Evolutionary conservation across 306 rosid species (phyloP).

Genomic region (Cucumis sativus): Cucumber_9930_V3 NC_026658.2:5068001-5068500

Average conservation of each 20-base stretch:
- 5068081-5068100: no score
- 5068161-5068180: not conserved
- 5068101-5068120: not conserved
- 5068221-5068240: not conserved
- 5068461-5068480: no score
- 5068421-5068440: no score
- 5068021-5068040: conserved; percentile 62
- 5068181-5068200: not conserved
- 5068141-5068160: no score
- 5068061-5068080: not conserved
- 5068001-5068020: conserved; percentile 57
- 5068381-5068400: no score
- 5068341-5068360: no score
- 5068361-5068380: no score
- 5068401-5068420: no score
- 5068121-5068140: not conserved
- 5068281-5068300: not conserved
- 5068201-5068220: not conserved
- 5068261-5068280: not conserved
- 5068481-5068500: no score
- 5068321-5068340: no score
- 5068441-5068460: no score
- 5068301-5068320: no score
- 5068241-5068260: not conserved
- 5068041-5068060: conserved; percentile 74